phyloP scores from a whole-genome alignment of 23 red algal genomes.

The Chondrus crispus region DNA sequence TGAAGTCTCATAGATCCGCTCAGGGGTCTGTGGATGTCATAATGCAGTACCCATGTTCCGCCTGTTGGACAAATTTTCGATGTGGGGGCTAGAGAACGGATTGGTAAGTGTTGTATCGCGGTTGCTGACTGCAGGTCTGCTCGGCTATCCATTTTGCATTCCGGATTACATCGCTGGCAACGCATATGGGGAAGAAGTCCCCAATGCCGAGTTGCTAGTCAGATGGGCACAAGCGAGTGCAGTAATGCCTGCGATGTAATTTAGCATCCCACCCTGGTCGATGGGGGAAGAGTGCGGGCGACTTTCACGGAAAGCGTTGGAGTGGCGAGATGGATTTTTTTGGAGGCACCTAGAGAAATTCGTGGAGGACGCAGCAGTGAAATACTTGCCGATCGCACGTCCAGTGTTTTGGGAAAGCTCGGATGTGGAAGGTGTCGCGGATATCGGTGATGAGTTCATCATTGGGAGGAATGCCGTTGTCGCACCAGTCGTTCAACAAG shows the following conservation, averaged over 20 bases:
- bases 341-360: slow-evolving; percentile 26
- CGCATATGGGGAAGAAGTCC: slow-evolving; percentile 78
- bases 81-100: slow-evolving; percentile 81
- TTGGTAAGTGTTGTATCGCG: slow-evolving; percentile 76
- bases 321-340: slow-evolving; percentile 60
- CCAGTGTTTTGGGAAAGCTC: slow-evolving; percentile 87
- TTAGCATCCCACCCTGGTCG: slow-evolving; percentile 78
- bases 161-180: slow-evolving; percentile 95
- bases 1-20: slow-evolving; percentile 68
- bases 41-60: slow-evolving; percentile 66
- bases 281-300: slow-evolving; percentile 57
- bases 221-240: slow-evolving; percentile 81
- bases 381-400: slow-evolving; percentile 60
- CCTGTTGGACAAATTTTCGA: slow-evolving; percentile 88
- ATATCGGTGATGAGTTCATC: slow-evolving; percentile 79
- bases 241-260: slow-evolving; percentile 90
- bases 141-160: slow-evolving; percentile 84
- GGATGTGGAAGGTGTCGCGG: background rate
- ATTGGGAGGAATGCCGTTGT: slow-evolving; percentile 82
- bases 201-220: slow-evolving; percentile 71
- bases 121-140: slow-evolving; percentile 65
- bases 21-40: slow-evolving; percentile 66
- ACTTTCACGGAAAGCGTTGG: slow-evolving; percentile 36
- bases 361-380: slow-evolving; percentile 19
- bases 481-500: slow-evolving; percentile 66